Evolutionary conservation across 78 protist species (phyloP), one percentile per base, ranked within the genome.

Genomic region (Dictyostelium brefeldianum): DNA sequence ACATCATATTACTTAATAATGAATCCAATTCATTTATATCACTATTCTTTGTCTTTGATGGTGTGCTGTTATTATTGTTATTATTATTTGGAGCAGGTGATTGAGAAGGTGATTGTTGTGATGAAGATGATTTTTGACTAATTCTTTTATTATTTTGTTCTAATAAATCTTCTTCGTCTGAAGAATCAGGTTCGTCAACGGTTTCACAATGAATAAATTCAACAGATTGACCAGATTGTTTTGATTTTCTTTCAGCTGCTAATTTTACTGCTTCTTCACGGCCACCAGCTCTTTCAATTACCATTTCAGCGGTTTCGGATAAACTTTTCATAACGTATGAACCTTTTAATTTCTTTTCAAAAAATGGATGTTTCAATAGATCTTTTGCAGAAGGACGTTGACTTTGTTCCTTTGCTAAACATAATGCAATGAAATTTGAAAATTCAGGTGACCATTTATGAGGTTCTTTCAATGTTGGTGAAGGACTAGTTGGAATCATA

Each of bases 391-490:
- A 74, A 0, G 95, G 95, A 70, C 95, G 69, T 78, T 77, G 90
- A 22, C 65, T 46, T 46, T 82, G 95, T 9, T 91, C 95, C 18
- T 91, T 91, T 17, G 82, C 80, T 7, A 91, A 57, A 83, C 95
- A 91, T 6, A 81, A 29, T 50, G 51, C 75, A 5, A 91, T 67
- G 46, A 91, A 91, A 74, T 91, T 90, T 10, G 78, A 65, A 46
- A 91, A 91, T 20, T 91, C 95, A 0, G 81, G 64, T 31, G 90
- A 81, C 90, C 90, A 91, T 25, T 80, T 91, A 9, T 22, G 43
- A 4, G 82, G 46, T 8, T 91, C 95, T 27, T 92, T 91, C 22
- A 96, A 51, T 3, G 96, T 96, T 5, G 98, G 98, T 25, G 97
- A 93, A 18, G 78, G 89, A 3, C 82, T 43, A 0, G 83, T 81